Base-by-base conservation (phyloP, 345 rosid species). In the Moricandia moricandioides region DNA sequence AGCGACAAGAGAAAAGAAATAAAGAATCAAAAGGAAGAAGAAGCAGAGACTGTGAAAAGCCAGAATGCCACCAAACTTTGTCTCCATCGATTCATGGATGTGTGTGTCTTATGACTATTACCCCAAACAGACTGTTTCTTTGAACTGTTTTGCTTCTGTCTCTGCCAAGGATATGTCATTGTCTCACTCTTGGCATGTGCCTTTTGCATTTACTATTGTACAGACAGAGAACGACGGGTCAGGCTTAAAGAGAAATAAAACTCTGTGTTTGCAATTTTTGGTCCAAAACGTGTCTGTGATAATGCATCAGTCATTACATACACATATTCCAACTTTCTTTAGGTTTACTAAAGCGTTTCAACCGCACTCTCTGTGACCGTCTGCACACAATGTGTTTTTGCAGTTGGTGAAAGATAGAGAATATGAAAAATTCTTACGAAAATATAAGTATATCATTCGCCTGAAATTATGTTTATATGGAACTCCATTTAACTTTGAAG, bases 151-250 rank as follows among this genome's bases (percentile, higher is more conserved):
- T 61, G 70, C 56, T 62, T 62, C 57, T 18, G 35, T 47, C 72
- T 59, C 39, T 47, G 5, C 7, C 52, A 67, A 75, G 59, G 70
- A 62, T 7, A 30, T 37, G 79, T 76, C 75, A 54, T 11, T 76
- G 16, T 75, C 73, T 29, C 58, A 51, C 37, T 68, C 52, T 63
- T 27, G 64, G 79, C 74, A 62, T 69, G 74, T 69, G 57, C 64
- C 74, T 69, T 62, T 30, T 69, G 74, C 73, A 75, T 75, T 68
- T 67, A 75, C 67, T 67, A 52, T 35, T 30, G 73, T 76, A 70
- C 74, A 62, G 74, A 76, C 64, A 2, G 79, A 69, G 65, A 76
- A 69, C 34, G 79, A 76, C 74, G 47, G 37, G 35, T 62, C 74
- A 69, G 7, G 59, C 54, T 35, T 59, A 59, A 74, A 51, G 60